A percentile compares a stretch with the other conserved stretches of the same genome.
Conservation (phyloP, 2,329 filamentous ascomycete genomes). For the Ceratocystis colombiana region DNA sequence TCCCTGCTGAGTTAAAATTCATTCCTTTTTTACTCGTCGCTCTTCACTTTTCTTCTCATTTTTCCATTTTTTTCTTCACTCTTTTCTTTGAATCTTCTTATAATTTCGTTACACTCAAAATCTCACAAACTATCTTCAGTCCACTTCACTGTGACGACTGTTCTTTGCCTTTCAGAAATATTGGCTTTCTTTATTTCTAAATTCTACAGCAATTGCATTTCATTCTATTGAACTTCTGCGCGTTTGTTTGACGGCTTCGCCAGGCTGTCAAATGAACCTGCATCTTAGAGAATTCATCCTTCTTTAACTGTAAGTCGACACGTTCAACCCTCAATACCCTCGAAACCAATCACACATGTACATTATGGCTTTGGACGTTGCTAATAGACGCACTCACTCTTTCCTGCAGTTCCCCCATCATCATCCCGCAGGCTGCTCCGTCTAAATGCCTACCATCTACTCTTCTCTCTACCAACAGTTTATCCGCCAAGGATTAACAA, state of each 20-base stretch:
- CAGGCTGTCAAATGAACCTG: slow-evolving; percentile 98
- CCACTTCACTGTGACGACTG: slow-evolving; percentile 17
- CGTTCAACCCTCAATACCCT: background rate
- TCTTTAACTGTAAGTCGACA: slow-evolving; percentile 37
- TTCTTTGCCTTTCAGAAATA: slow-evolving; percentile 8
- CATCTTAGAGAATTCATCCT: slow-evolving; percentile 54
- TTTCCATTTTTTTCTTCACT: slow-evolving; percentile 26
- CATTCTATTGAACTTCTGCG: slow-evolving; percentile 41
- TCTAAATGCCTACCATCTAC: slow-evolving; percentile 82
- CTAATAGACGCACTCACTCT: slow-evolving; percentile 27
- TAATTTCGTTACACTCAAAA: slow-evolving; percentile 12
- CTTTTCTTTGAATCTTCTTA: background rate
- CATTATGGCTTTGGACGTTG: no score
- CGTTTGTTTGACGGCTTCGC: slow-evolving; percentile 78
- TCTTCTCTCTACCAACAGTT: slow-evolving; percentile 64
- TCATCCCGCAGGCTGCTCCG: slow-evolving; percentile 41
- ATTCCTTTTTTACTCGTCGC: slow-evolving; percentile 28
- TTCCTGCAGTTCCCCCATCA: slow-evolving; percentile 38
- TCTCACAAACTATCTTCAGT: slow-evolving; percentile 8
- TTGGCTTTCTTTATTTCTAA: slow-evolving; percentile 25
- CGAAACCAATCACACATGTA: no score
- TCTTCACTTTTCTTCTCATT: slow-evolving; percentile 21
- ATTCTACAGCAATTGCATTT: slow-evolving; percentile 27
- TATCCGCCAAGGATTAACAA: slow-evolving; percentile 89
- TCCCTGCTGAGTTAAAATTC: slow-evolving; percentile 16